Evolutionary conservation across 176 grass and related monocot genomes (phyloP).

Genomic region (Juncus inflexus): DNA sequence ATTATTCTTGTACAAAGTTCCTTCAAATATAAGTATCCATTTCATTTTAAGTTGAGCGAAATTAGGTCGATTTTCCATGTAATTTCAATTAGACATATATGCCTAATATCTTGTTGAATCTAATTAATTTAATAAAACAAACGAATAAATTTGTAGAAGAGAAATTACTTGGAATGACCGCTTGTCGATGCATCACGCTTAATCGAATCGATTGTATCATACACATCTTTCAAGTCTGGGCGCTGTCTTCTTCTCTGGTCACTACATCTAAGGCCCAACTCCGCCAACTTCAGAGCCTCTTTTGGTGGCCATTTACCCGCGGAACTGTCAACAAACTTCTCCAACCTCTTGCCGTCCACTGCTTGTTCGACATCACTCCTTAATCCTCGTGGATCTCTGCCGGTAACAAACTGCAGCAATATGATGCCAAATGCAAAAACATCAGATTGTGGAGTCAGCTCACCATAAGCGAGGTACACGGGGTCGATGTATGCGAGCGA

Average conservation of each 20-base stretch:
- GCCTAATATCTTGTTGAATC: too few species aligned
- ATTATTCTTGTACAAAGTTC: too few species aligned
- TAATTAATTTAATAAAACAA: too few species aligned
- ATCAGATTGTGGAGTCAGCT: slow-evolving; percentile 51
- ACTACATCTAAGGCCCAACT: slow-evolving; percentile 51
- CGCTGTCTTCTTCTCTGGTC: slow-evolving; percentile 34
- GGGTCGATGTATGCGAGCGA: slow-evolving; percentile 73
- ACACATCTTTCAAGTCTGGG: slow-evolving; percentile 55
- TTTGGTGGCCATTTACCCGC: slow-evolving; percentile 43
- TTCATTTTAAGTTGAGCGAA: too few species aligned
- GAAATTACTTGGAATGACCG: too few species aligned
- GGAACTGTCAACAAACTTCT: slow-evolving; percentile 40
- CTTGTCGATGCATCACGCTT: not conserved
- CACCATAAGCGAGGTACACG: slow-evolving; percentile 40
- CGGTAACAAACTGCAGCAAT: slow-evolving; percentile 51
- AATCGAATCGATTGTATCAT: slow-evolving; percentile 48
- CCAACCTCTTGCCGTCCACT: slow-evolving; percentile 19
- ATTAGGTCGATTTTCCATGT: too few species aligned
- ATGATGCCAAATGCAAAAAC: slow-evolving; percentile 73
- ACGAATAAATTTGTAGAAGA: too few species aligned
- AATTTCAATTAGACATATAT: too few species aligned
- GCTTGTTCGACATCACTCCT: slow-evolving; percentile 37
- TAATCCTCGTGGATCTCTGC: slow-evolving; percentile 40
- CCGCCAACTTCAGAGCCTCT: slow-evolving; percentile 37
- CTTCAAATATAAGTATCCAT: too few species aligned